Conservation (phyloP, 768 basidiomycete genomes). For the Tulasnella sp. region DNA sequence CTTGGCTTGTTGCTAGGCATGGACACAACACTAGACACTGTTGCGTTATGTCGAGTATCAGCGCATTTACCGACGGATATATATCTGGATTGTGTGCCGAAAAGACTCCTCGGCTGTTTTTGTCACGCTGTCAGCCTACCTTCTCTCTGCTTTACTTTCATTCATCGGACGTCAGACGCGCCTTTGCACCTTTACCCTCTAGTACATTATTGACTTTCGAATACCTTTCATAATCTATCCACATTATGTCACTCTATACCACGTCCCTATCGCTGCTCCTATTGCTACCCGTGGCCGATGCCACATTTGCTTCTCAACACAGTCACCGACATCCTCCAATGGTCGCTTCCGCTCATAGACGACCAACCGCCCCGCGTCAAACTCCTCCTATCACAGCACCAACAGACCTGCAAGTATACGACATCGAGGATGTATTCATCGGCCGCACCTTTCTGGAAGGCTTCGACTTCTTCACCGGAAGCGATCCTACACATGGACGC, state of each 20-base stretch:
- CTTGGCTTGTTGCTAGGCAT: too few relatives aligned
- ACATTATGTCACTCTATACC: not conserved
- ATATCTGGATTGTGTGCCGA: too few relatives aligned
- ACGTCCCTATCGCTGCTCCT: not conserved
- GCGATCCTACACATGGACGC: constrained; percentile 20
- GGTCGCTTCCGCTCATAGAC: too few relatives aligned
- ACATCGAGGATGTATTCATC: constrained; percentile 18
- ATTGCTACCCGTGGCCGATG: not conserved
- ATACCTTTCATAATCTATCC: not conserved
- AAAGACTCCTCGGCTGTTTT: too few relatives aligned
- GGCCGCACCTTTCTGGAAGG: constrained; percentile 17
- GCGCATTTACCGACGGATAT: too few relatives aligned
- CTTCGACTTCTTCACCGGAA: constrained; percentile 17
- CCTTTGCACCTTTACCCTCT: too few relatives aligned
- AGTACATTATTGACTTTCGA: too few relatives aligned
- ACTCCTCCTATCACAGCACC: not conserved
- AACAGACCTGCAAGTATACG: not conserved
- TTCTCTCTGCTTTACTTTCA: not conserved
- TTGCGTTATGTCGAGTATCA: too few relatives aligned
- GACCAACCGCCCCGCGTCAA: too few relatives aligned
- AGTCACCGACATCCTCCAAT: not conserved
- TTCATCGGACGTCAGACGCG: not conserved
- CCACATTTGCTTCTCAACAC: too few relatives aligned
- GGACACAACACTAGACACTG: too few relatives aligned
- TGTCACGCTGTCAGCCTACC: not conserved